These are phyloP conservation scores for Candida loeiensis DNA, from an alignment of 805 yeast genomes.

Conservation along the genomic window DNA sequence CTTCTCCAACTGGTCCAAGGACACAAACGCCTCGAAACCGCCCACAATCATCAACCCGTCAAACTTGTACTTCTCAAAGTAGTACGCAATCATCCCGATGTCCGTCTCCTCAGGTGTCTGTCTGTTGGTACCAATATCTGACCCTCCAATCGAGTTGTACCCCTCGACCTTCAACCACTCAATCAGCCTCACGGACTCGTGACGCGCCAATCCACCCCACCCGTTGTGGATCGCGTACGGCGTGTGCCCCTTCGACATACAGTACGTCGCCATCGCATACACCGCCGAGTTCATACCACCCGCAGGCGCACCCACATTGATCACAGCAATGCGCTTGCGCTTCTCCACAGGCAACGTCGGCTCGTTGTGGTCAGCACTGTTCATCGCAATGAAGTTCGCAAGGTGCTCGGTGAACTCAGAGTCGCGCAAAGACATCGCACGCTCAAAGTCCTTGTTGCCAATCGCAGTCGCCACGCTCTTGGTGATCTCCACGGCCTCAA, in stretches of 20 bases:
- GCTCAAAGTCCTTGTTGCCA: conserved; percentile 69
- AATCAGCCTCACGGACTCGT: conserved; percentile 73
- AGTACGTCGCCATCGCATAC: conserved; percentile 84
- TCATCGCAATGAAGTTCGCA: conserved; percentile 66
- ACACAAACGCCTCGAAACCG: conserved; percentile 93
- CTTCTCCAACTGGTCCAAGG: conserved; percentile 75
- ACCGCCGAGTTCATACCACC: conserved; percentile 94
- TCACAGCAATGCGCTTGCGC: conserved; percentile 73
- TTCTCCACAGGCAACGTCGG: conserved; percentile 53
- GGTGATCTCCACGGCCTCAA: conserved; percentile 86
- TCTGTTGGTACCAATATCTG: conserved; percentile 96
- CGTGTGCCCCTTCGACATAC: conserved; percentile 84
- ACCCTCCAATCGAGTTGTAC: conserved; percentile 90
- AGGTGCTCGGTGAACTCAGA: conserved; percentile 82
- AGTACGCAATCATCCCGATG: conserved; percentile 86
- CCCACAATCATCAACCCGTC: conserved; percentile 92
- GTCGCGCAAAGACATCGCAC: conserved; percentile 85
- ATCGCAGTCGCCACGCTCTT: conserved; percentile 90
- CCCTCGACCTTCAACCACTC: conserved; percentile 84
- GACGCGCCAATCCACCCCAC: conserved; percentile 85
- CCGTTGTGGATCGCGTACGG: conserved; percentile 93
- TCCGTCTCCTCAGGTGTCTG: conserved; percentile 73
- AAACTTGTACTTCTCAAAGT: conserved; percentile 81
- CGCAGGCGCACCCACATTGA: conserved; percentile 96
- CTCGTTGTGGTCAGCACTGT: conserved; percentile 62